A percentile compares a stretch with the other conserved stretches of the same genome.
phyloP scores from a whole-genome alignment of 225 moss, liverwort and hornwort species.

The Pleurozium schreberi region DNA sequence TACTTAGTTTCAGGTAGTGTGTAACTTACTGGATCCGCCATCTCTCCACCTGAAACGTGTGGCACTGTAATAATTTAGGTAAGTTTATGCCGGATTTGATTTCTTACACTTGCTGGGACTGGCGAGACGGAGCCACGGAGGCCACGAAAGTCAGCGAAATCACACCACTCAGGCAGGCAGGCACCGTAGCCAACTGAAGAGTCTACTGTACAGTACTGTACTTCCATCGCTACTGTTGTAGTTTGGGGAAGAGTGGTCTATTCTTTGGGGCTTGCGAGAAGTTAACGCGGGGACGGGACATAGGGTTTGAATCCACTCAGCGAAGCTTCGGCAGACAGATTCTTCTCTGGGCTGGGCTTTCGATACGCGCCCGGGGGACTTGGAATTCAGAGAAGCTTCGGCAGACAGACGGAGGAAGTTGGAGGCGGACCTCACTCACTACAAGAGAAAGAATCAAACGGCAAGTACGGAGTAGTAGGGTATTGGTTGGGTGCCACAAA shows the following conservation, averaged over 20 bases:
- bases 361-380: not conserved
- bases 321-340: not conserved
- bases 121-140: too few relatives aligned
- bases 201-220: not conserved
- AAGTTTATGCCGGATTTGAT: not conserved
- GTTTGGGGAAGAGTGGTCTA: not conserved
- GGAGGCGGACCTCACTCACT: not conserved
- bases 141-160: not conserved
- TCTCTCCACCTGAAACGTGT: too few relatives aligned
- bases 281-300: too few relatives aligned
- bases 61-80: too few relatives aligned
- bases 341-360: too few relatives aligned
- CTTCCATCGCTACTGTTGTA: not conserved
- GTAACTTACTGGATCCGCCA: not conserved
- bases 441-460: too few relatives aligned
- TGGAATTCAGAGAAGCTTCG: not conserved
- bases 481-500: too few relatives aligned
- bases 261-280: not conserved
- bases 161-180: too few relatives aligned
- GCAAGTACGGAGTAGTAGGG: too few relatives aligned
- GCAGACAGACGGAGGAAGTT: not conserved
- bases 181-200: not conserved
- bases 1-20: too few relatives aligned
- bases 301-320: not conserved
- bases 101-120: not conserved